Conservation (phyloP, 305 asterid species). For the Ilex paraguariensis region DNA sequence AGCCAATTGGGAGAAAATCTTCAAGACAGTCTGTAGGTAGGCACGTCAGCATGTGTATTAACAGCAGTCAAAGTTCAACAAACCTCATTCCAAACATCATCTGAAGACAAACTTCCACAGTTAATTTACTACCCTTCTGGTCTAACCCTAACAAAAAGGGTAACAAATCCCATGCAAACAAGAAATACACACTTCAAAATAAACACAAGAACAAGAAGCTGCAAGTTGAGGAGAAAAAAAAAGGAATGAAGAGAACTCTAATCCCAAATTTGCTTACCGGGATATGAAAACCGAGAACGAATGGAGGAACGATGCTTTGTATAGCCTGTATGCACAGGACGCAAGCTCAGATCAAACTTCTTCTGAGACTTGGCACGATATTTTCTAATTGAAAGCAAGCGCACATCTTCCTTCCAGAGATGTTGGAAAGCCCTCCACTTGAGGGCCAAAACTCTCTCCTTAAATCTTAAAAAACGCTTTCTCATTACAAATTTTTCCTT, state of each 20-base stretch:
- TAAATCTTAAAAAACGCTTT: constrained; percentile 45
- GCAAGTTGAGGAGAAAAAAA: too few species aligned
- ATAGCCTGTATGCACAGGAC: constrained; percentile 26
- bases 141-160: too few species aligned
- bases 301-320: constrained; percentile 58
- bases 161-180: too few species aligned
- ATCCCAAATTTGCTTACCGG: constrained; percentile 42
- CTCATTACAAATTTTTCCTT: constrained; percentile 51
- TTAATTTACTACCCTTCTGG: too few species aligned
- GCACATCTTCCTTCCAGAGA: constrained; percentile 77
- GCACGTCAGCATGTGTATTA: too few species aligned
- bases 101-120: too few species aligned
- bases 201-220: too few species aligned
- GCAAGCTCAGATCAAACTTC: constrained; percentile 57
- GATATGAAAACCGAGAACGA: constrained; percentile 41
- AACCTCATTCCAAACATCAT: too few species aligned
- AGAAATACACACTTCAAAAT: too few species aligned
- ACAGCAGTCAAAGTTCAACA: too few species aligned
- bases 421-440: constrained; percentile 74
- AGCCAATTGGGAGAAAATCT: too few species aligned
- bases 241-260: background rate
- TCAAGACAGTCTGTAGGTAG: too few species aligned
- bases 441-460: constrained; percentile 64
- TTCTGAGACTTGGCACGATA: constrained; percentile 69
- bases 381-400: constrained; percentile 50